Evolutionary conservation across 2,329 filamentous ascomycete genomes (phyloP), one percentile per base, ranked within the genome.

Genomic region (Aaosphaeria arxii): DNA sequence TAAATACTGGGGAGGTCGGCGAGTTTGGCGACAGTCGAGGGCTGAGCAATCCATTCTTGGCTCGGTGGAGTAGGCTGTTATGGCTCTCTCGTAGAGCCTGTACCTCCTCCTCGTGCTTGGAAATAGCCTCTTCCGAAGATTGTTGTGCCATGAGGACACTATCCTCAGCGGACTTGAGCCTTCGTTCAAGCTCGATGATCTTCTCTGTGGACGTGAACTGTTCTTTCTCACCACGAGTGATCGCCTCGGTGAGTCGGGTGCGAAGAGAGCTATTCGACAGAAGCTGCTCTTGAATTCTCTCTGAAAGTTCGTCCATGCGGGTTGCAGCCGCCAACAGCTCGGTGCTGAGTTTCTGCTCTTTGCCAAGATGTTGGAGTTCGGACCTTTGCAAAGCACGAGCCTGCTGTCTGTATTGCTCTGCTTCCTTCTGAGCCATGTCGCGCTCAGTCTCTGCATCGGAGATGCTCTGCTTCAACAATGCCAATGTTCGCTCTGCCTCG

Each of bases 91-190:
- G 86, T 46, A 97, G 74, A 24, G 80, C 76, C 13, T 82, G 76
- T 35, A 96, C 81, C 70, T 96, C 91, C 35, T 94, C 89, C 68
- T 97, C 94, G 63, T 96, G 91, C 43, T 84, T 85, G 40, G 82
- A 75, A 48, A 97, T 83, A 36, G 86, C 85, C 43, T 92, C 91
- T 67, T 99, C 94, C 0, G 90, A 92, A 17, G 87, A 82, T 48
- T 89, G 86, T 69, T 97, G 92, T 1, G 92, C 90, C 17, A 83
- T 74, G 46, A 95, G 79, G 24, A 99, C 82, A 59, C 87, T 83
- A 52, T 97, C 91, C 67, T 97, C 94, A 44, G 96, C 83, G 11
- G 76, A 73, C 60, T 88, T 89, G 48, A 99, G 85, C 49, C 85
- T 87, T 52, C 81, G 81, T 67, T 97, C 91, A 67, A 97, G 83